phyloP scores from a whole-genome alignment of 2,329 filamentous ascomycete genomes.

The Fusarium sp. region DNA sequence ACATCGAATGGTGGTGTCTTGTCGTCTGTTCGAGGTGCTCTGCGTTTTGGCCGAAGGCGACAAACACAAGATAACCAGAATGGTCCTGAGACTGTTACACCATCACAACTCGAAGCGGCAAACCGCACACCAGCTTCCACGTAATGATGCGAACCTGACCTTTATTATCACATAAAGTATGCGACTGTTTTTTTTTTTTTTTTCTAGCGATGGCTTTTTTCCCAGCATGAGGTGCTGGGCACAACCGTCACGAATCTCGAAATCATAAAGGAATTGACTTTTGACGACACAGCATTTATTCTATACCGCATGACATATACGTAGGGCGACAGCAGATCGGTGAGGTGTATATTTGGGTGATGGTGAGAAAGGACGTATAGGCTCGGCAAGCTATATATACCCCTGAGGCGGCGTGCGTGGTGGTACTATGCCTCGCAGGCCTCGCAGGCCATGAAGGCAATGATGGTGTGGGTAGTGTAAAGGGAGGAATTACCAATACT shows the following conservation, averaged over 20 bases:
- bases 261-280: conserved; percentile 39
- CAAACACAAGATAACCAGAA: conserved; percentile 27
- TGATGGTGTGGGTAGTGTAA: conserved; percentile 9
- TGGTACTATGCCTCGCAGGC: neutral
- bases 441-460: conserved; percentile 10
- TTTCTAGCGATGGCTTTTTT: conserved; percentile 43
- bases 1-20: conserved; percentile 40
- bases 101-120: conserved; percentile 59
- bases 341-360: conserved; percentile 8
- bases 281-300: conserved; percentile 43
- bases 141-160: conserved; percentile 15
- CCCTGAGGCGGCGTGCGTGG: conserved; percentile 16
- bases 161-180: conserved; percentile 33
- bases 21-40: conserved; percentile 46
- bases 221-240: conserved; percentile 23
- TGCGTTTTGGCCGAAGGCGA: conserved; percentile 46
- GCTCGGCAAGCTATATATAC: conserved; percentile 37
- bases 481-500: conserved; percentile 21
- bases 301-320: conserved; percentile 33
- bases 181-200: conserved; percentile 34
- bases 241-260: conserved; percentile 43
- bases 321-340: conserved; percentile 12
- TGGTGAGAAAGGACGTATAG: conserved; percentile 27
- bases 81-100: conserved; percentile 47
- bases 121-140: conserved; percentile 41